Evolutionary conservation across 1,139 yeast genomes (phyloP).

Genomic region (Yamadazyma oceani): DNA sequence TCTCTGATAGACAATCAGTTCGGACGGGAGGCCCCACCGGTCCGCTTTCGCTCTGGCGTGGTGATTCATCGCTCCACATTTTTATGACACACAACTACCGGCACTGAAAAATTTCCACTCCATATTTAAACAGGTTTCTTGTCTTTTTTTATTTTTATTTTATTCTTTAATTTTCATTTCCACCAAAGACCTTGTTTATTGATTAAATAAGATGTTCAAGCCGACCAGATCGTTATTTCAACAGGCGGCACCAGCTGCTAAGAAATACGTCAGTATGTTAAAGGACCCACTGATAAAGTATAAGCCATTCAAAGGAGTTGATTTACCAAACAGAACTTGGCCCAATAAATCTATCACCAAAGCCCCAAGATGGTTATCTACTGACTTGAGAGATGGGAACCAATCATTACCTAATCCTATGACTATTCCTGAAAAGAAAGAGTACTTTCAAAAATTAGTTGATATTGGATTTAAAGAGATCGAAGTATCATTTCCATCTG

Average conservation of each 20-base stretch:
- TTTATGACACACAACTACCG: conserved; percentile 2
- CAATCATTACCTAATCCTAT: conserved; percentile 97
- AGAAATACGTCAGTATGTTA: conserved; percentile 30
- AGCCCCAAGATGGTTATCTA: conserved; percentile 95
- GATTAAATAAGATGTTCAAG: conserved; percentile 24
- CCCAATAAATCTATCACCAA: conserved; percentile 71
- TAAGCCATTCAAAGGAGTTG: conserved; percentile 62
- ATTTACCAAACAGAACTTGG: conserved; percentile 83
- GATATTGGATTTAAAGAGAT: conserved; percentile 94
- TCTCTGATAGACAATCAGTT: not conserved
- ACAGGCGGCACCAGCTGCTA: conserved; percentile 24
- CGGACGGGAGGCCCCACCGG: not conserved
- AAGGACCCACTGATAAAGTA: conserved; percentile 81
- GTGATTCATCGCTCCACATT: conserved; percentile 20
- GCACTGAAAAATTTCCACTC: not conserved
- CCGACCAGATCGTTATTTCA: conserved; percentile 24
- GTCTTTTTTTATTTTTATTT: not conserved
- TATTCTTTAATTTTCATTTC: not conserved
- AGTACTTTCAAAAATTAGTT: conserved; percentile 80
- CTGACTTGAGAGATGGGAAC: conserved; percentile 95
- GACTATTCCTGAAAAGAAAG: conserved; percentile 87
- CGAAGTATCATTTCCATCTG: conserved; percentile 95
- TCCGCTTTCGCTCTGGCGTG: not conserved
- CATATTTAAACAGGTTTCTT: not conserved
- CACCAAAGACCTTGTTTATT: not conserved